phyloP scores from a whole-genome alignment of 2,329 filamentous ascomycete species.

The Zymoseptoria brevis region DNA sequence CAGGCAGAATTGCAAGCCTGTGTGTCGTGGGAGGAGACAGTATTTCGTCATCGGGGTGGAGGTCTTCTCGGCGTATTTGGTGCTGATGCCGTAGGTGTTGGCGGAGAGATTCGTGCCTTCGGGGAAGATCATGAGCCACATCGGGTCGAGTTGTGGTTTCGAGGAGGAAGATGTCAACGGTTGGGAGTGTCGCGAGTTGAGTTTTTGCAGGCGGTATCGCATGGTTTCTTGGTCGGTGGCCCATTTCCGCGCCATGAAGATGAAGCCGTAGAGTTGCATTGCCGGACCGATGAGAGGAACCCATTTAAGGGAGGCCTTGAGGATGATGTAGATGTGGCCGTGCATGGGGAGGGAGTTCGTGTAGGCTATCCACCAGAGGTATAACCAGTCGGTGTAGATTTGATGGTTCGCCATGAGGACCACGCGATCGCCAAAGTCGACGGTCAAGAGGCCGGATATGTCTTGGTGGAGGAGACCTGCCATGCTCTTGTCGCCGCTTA shows the following conservation, averaged over 20 bases:
- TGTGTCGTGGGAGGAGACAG: slow-evolving; percentile 67
- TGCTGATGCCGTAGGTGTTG: slow-evolving; percentile 64
- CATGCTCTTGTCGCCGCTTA: slow-evolving; percentile 75
- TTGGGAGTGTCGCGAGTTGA: slow-evolving; percentile 45
- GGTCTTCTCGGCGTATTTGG: slow-evolving; percentile 68
- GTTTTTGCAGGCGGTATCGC: slow-evolving; percentile 63
- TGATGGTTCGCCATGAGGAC: slow-evolving; percentile 83
- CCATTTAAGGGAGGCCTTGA: slow-evolving; percentile 78
- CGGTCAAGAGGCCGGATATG: slow-evolving; percentile 61
- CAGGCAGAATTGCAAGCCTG: slow-evolving; percentile 71
- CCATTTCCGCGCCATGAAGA: slow-evolving; percentile 92
- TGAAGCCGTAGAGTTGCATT: slow-evolving; percentile 82
- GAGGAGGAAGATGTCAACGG: slow-evolving; percentile 30
- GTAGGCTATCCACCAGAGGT: slow-evolving; percentile 88
- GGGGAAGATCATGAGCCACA: slow-evolving; percentile 85
- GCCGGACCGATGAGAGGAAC: slow-evolving; percentile 74
- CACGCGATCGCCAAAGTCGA: slow-evolving; percentile 70
- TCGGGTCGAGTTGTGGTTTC: slow-evolving; percentile 46
- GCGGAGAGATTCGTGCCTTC: slow-evolving; percentile 75
- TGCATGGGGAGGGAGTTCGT: slow-evolving; percentile 60
- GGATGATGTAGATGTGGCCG: slow-evolving; percentile 80
- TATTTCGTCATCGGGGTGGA: slow-evolving; percentile 63
- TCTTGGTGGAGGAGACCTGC: slow-evolving; percentile 63
- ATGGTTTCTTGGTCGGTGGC: slow-evolving; percentile 66
- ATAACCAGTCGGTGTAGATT: slow-evolving; percentile 70